Evolutionary conservation across 2,329 filamentous ascomycete species (phyloP), one percentile per base, ranked within the genome.

Genomic region (Fusarium sp.): DNA sequence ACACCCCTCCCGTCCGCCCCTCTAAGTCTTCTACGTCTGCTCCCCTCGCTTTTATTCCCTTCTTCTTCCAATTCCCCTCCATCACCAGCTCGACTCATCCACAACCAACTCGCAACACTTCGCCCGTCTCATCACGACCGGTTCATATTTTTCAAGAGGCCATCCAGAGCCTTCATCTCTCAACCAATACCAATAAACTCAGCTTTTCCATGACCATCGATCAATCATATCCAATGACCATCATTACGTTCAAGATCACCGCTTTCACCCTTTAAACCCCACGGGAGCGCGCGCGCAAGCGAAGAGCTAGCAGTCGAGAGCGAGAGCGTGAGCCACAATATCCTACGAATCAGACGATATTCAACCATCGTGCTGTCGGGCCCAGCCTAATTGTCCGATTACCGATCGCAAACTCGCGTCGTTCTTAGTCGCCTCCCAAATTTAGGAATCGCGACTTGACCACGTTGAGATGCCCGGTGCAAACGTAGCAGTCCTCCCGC

Each of bases 221-320:
- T 82, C 81, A 79, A 75, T 73, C 79, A 76, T 79, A 76, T 80
- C 83, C 82, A 84, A 91, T 91, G 90, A 90, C 84, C 83, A 87
- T 79, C 77, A 81, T 77, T 75, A 83, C 81, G 78, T 80, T 77
- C 84, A 74, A 86, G 86, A 87, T 86, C 86, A 84, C 81, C 81
- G 84, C 84, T 86, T 88, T 87, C 89, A 91, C 90, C 87, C 90
- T 92, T 91, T 92, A 90, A 92, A 90, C 84, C 87, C 86, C 86
- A 91, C 90, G 90, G 88, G 88, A 90, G 86, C 85, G 87, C 87
- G 87, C 87, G 87, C 85, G 87, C 86, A 87, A 89, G 88, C 84
- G 87, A 90, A 87, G 82, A 84, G 81, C 80, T 77, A 82, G 83
- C 80, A 82, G 80, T 80, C 72, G 78, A 82, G 78, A 82, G 79